Evolutionary conservation across 345 rosid genomes (phyloP), one percentile per base, ranked within the genome.

Genomic region (Camelina hispida): DNA sequence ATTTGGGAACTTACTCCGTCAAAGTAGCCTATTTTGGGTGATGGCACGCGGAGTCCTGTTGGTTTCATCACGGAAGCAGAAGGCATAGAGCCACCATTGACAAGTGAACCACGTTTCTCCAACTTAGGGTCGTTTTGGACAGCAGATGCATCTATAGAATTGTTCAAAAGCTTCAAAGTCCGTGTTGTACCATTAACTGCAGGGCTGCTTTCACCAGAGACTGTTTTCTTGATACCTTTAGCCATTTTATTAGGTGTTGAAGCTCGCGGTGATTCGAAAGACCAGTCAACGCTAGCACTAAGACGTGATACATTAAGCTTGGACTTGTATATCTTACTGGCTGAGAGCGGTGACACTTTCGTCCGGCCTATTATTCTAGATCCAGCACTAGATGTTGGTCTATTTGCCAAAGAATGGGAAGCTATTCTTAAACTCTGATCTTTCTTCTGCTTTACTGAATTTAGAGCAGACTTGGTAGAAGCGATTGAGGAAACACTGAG

Each of bases 1-100:
- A 69, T 66, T 28, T 47, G 60, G 78, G 53, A 81, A 78, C 96
- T 82, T 43, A 93, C 98, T 91, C 96, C 97, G 61, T 96, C 98
- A 84, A 96, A 96, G 85, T 85, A 93, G 74, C 98, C 99, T 62
- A 93, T 70, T 77, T 93, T 96, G 66, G 99, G 98, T 62, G 97
- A 89, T 58, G 98, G 99, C 88, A 93, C 74, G 15, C 97, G 83
- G 59, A 96, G 96, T 72, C 99, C 97, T 11, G 98, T 80, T 54
- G 96, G 97, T 69, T 85, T 88, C 64, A 61, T 52, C 68, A 66
- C 43, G 17, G 85, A 79, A 75, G 80, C 70, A 62, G 84, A 73
- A 69, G 60, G 80, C 75, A 66, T 72, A 62, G 73, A 69, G 6
- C 76, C 38, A 2, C 84, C 76, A 53, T 74, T 81, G 69, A 72